A percentile compares a stretch with the other conserved stretches of the same genome.
Evolutionary conservation across 1,284 basidiomycete genomes (phyloP).

Genomic region (Ganoderma meredithae): DNA sequence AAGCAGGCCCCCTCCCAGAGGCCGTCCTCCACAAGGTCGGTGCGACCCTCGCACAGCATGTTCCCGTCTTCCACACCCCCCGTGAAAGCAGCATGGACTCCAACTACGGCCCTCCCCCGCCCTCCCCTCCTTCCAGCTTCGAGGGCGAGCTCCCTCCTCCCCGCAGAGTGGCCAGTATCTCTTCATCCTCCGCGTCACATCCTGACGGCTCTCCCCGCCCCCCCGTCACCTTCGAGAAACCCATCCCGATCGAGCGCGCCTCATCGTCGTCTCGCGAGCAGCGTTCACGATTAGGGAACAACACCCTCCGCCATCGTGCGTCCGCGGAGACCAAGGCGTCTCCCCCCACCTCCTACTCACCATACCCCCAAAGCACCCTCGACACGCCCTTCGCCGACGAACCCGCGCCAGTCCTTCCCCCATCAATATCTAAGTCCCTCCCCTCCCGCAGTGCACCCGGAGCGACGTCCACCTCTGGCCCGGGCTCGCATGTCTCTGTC

Average conservation of each 20-base stretch:
- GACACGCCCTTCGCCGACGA: slow-evolving; percentile 35
- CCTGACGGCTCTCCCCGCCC: slow-evolving; percentile 31
- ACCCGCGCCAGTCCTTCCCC: slow-evolving; percentile 14
- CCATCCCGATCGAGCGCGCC: slow-evolving; percentile 41
- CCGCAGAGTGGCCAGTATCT: slow-evolving; percentile 16
- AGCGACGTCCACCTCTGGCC: background rate
- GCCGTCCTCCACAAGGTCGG: slow-evolving; percentile 48
- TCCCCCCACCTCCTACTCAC: slow-evolving; percentile 39
- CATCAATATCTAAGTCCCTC: slow-evolving; percentile 23
- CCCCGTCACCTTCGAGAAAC: slow-evolving; percentile 45
- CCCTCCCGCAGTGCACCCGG: slow-evolving; percentile 20
- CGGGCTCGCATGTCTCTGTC: slow-evolving; percentile 45
- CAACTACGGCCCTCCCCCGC: slow-evolving; percentile 64
- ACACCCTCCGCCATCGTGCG: slow-evolving; percentile 44
- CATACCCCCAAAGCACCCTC: slow-evolving; percentile 28
- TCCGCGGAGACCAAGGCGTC: slow-evolving; percentile 59
- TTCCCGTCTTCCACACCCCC: slow-evolving; percentile 37
- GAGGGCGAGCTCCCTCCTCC: slow-evolving; percentile 43
- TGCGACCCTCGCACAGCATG: slow-evolving; percentile 46
- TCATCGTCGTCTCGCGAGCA: slow-evolving; percentile 38
- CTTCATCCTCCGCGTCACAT: slow-evolving; percentile 23
- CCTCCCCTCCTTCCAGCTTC: slow-evolving; percentile 70
- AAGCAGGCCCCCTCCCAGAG: slow-evolving; percentile 48
- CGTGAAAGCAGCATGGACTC: slow-evolving; percentile 34
- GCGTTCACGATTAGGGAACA: slow-evolving; percentile 17